These are phyloP conservation scores for Beauveria varroae DNA, from an alignment of 2,329 filamentous ascomycete genomes.

Conservation along the genomic window DNA sequence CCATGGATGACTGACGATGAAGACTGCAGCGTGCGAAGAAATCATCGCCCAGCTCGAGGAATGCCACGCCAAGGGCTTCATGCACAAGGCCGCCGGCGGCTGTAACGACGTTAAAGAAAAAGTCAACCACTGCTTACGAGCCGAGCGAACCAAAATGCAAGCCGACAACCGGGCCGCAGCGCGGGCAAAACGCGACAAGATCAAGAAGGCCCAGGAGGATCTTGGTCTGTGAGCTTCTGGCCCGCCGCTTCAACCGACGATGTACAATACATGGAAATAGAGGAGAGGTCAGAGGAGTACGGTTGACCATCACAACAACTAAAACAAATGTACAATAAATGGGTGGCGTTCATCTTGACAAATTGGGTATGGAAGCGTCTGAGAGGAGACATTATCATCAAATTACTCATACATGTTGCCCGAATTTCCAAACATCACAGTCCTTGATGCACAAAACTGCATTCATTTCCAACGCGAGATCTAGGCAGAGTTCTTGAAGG, in stretches of 20 bases:
- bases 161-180: constrained; percentile 63
- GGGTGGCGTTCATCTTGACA: constrained; percentile 1
- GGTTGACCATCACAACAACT: neutral
- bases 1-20: constrained; percentile 15
- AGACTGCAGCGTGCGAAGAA: constrained; percentile 72
- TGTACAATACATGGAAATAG: neutral
- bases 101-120: constrained; percentile 82
- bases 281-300: neutral
- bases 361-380: neutral
- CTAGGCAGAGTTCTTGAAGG: constrained; percentile 41
- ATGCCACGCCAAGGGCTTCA: constrained; percentile 86
- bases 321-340: constrained; percentile 1
- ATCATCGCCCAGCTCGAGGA: constrained; percentile 91
- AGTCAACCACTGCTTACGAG: constrained; percentile 77
- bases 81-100: constrained; percentile 84
- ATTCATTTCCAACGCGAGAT: neutral
- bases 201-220: constrained; percentile 63
- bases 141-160: constrained; percentile 72
- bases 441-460: neutral
- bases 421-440: neutral
- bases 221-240: constrained; percentile 25
- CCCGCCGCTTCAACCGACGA: neutral
- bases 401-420: constrained; percentile 3
- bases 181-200: constrained; percentile 61
- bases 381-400: constrained; percentile 2